These are phyloP conservation scores for Glycine latifolia DNA, from an alignment of 306 rosid species.

Conservation along the genomic window DNA sequence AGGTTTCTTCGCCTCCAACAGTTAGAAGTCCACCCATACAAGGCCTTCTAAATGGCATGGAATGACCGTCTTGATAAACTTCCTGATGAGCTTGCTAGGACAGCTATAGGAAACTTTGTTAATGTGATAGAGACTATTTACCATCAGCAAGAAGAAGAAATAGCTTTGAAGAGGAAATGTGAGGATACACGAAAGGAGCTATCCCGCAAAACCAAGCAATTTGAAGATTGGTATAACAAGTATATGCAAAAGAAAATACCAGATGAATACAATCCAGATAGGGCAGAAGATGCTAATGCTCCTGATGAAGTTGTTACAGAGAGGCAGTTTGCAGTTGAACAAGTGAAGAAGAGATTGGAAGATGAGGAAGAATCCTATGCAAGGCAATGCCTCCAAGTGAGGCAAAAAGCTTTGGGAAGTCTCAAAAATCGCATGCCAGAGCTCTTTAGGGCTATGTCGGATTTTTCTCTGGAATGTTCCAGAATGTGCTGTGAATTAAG, in stretches of 20 bases:
- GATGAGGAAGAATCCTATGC: conserved; percentile 65
- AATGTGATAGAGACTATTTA: conserved; percentile 66
- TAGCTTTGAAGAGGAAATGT: conserved; percentile 67
- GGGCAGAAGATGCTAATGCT: conserved; percentile 51
- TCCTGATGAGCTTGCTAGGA: conserved; percentile 76
- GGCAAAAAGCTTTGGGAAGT: conserved; percentile 79
- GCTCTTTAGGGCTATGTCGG: conserved; percentile 75
- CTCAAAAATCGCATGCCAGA: conserved; percentile 80
- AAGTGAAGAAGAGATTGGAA: conserved; percentile 72
- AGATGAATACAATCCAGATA: conserved; percentile 56
- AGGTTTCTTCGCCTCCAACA: conserved; percentile 94
- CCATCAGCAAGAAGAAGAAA: conserved; percentile 74
- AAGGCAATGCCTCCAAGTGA: conserved; percentile 72
- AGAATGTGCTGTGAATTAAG: conserved; percentile 69
- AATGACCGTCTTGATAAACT: conserved; percentile 80
- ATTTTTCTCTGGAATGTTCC: conserved; percentile 66
- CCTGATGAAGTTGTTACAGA: conserved; percentile 52
- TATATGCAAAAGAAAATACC: conserved; percentile 64
- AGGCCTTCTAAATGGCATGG: conserved; percentile 75
- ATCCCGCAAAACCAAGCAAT: conserved; percentile 69
- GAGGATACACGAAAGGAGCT: conserved; percentile 84
- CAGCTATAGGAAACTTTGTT: conserved; percentile 73
- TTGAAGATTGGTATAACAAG: conserved; percentile 83
- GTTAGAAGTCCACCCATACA: conserved; percentile 70
- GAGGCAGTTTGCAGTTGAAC: conserved; percentile 65